These are phyloP conservation scores for Scleroderma bovista DNA, from an alignment of 768 basidiomycete species.

Conservation along the genomic window DNA sequence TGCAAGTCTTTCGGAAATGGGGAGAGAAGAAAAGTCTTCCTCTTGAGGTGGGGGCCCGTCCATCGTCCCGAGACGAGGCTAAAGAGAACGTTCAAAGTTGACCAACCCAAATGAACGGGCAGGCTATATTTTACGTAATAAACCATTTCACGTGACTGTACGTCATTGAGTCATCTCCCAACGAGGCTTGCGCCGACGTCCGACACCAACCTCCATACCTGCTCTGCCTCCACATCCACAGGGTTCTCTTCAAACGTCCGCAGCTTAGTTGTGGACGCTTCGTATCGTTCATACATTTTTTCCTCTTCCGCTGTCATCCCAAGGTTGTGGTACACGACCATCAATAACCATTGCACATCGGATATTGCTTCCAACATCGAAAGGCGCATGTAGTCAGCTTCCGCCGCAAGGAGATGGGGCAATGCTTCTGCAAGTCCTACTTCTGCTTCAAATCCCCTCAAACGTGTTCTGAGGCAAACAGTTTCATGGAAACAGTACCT, in stretches of 20 bases:
- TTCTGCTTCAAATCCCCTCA: conserved; percentile 19
- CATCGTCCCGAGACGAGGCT: conserved; percentile 40
- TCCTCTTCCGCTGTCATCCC: conserved; percentile 52
- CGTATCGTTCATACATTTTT: conserved; percentile 44
- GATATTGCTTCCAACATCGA: conserved; percentile 53
- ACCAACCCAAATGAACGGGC: too few species aligned
- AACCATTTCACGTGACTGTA: neutral
- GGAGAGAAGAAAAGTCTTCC: conserved; percentile 83
- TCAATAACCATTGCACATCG: conserved; percentile 69
- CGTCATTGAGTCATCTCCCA: neutral
- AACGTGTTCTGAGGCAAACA: neutral
- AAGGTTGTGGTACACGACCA: conserved; percentile 69
- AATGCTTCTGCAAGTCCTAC: conserved; percentile 50
- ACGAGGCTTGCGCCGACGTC: conserved; percentile 43
- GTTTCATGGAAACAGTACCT: conserved; percentile 30
- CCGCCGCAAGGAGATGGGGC: conserved; percentile 55
- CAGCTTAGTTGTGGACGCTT: conserved; percentile 37
- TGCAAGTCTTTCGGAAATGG: conserved; percentile 72
- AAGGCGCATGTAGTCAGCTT: conserved; percentile 56
- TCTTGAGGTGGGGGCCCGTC: conserved; percentile 89
- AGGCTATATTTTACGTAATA: neutral
- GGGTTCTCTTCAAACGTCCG: conserved; percentile 38
- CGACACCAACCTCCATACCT: conserved; percentile 53
- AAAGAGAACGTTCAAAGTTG: conserved; percentile 2
- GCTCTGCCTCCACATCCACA: conserved; percentile 47